These are phyloP conservation scores for Aspergillus sp. DNA, from an alignment of 2,329 filamentous ascomycete species.

Conservation along the genomic window DNA sequence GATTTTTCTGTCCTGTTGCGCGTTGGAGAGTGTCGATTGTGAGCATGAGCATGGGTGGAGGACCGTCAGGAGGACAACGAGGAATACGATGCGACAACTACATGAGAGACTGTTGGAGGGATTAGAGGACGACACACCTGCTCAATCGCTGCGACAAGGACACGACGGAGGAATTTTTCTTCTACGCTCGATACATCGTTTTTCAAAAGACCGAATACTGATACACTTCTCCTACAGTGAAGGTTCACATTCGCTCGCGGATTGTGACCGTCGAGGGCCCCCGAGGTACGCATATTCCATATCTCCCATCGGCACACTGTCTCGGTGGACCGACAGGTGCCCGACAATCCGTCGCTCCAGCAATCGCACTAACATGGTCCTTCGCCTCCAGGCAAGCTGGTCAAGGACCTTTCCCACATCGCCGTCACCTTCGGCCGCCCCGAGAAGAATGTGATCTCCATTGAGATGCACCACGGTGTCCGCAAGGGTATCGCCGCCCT, in stretches of 20 bases:
- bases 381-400: conserved; percentile 71
- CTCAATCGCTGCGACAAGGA: conserved; percentile 1
- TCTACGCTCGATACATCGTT: not conserved
- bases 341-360: not conserved
- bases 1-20: conserved; percentile 24
- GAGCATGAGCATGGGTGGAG: conserved; percentile 3
- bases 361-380: conserved; percentile 1
- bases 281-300: conserved; percentile 61
- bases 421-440: conserved; percentile 92
- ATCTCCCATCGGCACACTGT: not conserved
- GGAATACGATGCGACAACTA: conserved; percentile 4
- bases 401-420: conserved; percentile 94
- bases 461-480: conserved; percentile 97
- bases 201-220: conserved; percentile 18
- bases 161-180: not conserved
- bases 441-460: conserved; percentile 82
- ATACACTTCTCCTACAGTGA: conserved; percentile 63
- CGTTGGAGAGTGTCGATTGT: conserved; percentile 11
- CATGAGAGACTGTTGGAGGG: conserved; percentile 2
- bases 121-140: conserved; percentile 9
- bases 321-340: not conserved
- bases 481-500: conserved; percentile 98
- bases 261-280: conserved; percentile 96
- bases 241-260: conserved; percentile 95
- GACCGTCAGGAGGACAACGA: not conserved